Evolutionary conservation across 192 early-diverging fungal species (phyloP).

Genomic region (Mortierella alpina): DNA sequence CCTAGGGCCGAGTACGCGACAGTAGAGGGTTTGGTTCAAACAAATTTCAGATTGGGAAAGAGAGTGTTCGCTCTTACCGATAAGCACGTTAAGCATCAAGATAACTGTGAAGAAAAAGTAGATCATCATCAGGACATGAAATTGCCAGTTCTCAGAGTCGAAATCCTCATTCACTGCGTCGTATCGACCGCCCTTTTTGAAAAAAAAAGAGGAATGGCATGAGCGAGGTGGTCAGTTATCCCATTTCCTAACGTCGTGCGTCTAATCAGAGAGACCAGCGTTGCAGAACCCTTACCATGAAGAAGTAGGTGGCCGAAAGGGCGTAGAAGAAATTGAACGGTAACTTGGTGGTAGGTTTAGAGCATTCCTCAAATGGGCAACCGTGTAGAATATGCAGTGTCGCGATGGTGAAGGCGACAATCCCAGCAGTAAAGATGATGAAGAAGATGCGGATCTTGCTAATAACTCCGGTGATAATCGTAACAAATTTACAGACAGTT

Average conservation of each 20-base stretch:
- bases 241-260: too few species aligned
- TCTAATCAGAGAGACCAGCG: background rate
- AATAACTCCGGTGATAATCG: conserved; percentile 2
- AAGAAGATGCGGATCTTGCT: conserved; percentile 10
- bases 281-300: conserved; percentile 11
- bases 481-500: conserved; percentile 14
- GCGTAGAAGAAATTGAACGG: background rate
- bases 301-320: conserved; percentile 6
- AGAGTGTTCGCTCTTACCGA: background rate
- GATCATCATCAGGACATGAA: conserved; percentile 13
- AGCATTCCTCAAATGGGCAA: too few species aligned
- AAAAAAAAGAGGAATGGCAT: too few species aligned
- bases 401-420: conserved; percentile 4
- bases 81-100: conserved; percentile 26
- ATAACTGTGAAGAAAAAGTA: conserved; percentile 25
- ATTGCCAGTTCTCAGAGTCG: background rate
- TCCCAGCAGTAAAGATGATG: conserved; percentile 9
- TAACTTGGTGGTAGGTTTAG: too few species aligned
- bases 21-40: background rate
- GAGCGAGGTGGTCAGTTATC: too few species aligned
- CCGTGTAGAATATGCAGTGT: conserved; percentile 7
- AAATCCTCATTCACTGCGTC: conserved; percentile 6
- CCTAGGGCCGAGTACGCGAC: too few species aligned
- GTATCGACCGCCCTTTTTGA: conserved; percentile 19
- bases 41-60: too few species aligned